Evolutionary conservation across 202 grass and related monocot species (phyloP).

Genomic region (Dendrocalamus latiflorus): DNA sequence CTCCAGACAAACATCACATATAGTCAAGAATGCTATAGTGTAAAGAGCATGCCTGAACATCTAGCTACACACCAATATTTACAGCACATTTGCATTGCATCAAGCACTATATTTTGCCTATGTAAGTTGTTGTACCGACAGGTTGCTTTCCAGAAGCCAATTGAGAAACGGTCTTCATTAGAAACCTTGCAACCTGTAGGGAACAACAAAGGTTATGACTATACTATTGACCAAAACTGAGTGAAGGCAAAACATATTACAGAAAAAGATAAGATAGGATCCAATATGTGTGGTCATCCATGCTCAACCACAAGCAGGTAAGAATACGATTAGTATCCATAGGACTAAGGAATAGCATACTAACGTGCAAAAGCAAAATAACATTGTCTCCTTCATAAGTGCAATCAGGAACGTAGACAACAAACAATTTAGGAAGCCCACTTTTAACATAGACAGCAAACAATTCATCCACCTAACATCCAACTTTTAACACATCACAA

Average conservation of each 20-base stretch:
- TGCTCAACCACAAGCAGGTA: slow-evolving; percentile 3
- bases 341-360: background rate
- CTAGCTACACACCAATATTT: too few relatives aligned
- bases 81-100: slow-evolving; percentile 72
- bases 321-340: background rate
- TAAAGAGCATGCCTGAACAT: too few relatives aligned
- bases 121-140: slow-evolving; percentile 87
- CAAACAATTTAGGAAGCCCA: too few relatives aligned
- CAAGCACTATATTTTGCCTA: slow-evolving; percentile 68
- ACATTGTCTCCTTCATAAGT: too few relatives aligned
- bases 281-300: background rate
- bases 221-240: background rate
- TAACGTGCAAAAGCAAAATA: too few relatives aligned
- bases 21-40: too few relatives aligned
- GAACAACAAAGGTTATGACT: slow-evolving; percentile 2
- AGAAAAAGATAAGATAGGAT: background rate
- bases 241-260: background rate
- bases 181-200: slow-evolving; percentile 77
- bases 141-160: slow-evolving; percentile 70
- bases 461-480: slow-evolving; percentile 10
- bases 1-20: too few relatives aligned
- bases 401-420: too few relatives aligned
- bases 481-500: slow-evolving; percentile 7
- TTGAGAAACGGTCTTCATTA: slow-evolving; percentile 85
- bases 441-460: too few relatives aligned